A percentile compares a stretch with the other conserved stretches of the same genome.
These are phyloP conservation scores for Ulmus americana DNA, from an alignment of 331 rosid genomes.

Conservation along the genomic window DNA sequence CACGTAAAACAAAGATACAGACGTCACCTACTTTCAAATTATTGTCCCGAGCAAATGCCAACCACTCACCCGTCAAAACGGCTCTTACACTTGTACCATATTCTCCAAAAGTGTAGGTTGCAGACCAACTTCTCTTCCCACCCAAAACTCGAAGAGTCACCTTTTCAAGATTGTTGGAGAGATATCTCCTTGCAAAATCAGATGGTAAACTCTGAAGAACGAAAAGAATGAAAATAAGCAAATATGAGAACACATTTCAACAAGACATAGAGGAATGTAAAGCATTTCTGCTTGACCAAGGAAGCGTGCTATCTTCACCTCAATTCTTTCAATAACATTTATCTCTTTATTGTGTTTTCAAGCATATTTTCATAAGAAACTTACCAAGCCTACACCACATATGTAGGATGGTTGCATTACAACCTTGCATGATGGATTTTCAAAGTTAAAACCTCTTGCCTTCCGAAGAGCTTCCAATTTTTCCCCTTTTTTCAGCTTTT, in stretches of 20 bases:
- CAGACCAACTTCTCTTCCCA: conserved; percentile 20
- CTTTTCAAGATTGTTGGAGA: background rate
- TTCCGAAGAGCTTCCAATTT: conserved; percentile 1
- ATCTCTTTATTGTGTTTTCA: too few relatives aligned
- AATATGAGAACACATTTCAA: too few relatives aligned
- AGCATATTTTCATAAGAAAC: background rate
- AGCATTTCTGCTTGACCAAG: too few relatives aligned
- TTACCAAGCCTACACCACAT: background rate
- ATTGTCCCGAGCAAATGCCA: conserved; percentile 19
- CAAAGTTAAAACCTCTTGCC: conserved; percentile 9
- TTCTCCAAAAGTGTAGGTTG: background rate
- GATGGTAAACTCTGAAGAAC: conserved; percentile 9
- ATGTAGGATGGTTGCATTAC: conserved; percentile 12
- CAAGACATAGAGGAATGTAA: too few relatives aligned
- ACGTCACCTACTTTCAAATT: conserved; percentile 6
- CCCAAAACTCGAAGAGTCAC: background rate
- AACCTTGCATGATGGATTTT: conserved; percentile 9
- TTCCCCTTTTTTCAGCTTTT: background rate
- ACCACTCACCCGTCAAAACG: conserved; percentile 26
- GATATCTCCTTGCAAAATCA: conserved; percentile 3
- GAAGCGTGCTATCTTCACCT: too few relatives aligned
- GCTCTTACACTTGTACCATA: too few relatives aligned
- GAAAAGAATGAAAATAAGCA: too few relatives aligned
- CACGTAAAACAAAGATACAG: background rate
- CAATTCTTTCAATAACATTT: too few relatives aligned